Evolutionary conservation across 495 filamentous ascomycete species (phyloP), one percentile per base, ranked within the genome.

Genomic region (Aspergillus affinis): DNA sequence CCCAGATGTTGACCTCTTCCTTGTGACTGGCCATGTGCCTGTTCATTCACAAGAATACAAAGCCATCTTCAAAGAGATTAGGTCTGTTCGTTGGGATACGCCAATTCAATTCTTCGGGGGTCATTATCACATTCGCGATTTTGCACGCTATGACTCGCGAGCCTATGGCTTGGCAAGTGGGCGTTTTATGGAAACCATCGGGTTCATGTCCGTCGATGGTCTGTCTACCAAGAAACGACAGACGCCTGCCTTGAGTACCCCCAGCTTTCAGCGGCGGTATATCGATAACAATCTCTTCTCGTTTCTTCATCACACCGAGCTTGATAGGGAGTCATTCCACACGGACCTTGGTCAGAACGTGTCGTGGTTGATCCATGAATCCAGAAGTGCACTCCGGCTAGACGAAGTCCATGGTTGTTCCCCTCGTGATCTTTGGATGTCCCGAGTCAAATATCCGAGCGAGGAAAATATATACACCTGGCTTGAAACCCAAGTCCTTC

Each of bases 171-270:
- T 98, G 15, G 92, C 92, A 32, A 92, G 89, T 66, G 94, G 94
- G n/a, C 83, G 93, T 3, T 98, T 97, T 72, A 92, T 97, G 83
- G 94, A 98, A 75, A 98, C 95, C n/a, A 86, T 97, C 52, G 94
- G 94, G 6, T 98, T 92, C 78, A 83, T 95, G 84, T 95, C 92
- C 10, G 88, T 98, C 54, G 80, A 86, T 47, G 92, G 90, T 7
- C 76, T 93, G 0, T 69, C 76, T 17, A 78, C 75, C 2, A 67
- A 68, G 17, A 72, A 70, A 8, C 73, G 69, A 52, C 60, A 69
- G 20, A 71, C 62, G 67, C 67, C 69, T 41, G 65, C 70, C 19
- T 63, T 72, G 53, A 62, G 73, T n/a, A 64, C 58, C 7, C 81
- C 84, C 20, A 75, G 74, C 30, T 97, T 93, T 67, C 79, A 83